A percentile compares a stretch with the other conserved stretches of the same genome.
Evolutionary conservation across 2,329 filamentous ascomycete species (phyloP).

Genomic region (Beauveria pseudobassiana): DNA sequence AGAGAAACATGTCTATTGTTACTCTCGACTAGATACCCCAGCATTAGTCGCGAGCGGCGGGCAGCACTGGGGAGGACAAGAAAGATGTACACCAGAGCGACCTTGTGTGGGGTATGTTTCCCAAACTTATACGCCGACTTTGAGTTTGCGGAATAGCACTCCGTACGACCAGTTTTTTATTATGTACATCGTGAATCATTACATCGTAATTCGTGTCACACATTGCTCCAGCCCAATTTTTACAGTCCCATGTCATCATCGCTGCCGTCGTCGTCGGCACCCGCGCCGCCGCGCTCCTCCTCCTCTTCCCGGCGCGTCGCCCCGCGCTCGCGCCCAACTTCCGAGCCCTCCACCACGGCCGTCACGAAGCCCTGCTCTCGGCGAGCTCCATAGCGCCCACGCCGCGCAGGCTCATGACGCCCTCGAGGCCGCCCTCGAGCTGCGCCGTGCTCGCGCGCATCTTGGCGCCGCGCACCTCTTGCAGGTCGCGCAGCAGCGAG

Average conservation of each 20-base stretch:
- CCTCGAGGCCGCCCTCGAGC: constrained; percentile 62
- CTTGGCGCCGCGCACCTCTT: constrained; percentile 86
- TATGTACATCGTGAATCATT: not conserved
- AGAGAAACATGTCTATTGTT: too few relatives aligned
- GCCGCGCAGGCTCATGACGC: constrained; percentile 62
- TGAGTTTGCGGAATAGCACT: not conserved
- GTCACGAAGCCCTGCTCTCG: constrained; percentile 78
- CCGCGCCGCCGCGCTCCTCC: constrained; percentile 50
- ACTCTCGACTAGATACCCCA: not conserved
- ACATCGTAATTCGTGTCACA: not conserved
- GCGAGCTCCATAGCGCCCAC: constrained; percentile 91
- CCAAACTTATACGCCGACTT: not conserved
- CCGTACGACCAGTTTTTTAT: not conserved
- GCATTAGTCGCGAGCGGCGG: not conserved
- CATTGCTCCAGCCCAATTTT: not conserved
- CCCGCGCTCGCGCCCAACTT: constrained; percentile 73
- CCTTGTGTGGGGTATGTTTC: not conserved
- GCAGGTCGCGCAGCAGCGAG: constrained; percentile 67
- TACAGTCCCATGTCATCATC: constrained; percentile 46
- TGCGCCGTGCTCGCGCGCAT: constrained; percentile 67
- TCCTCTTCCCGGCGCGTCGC: constrained; percentile 69
- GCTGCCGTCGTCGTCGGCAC: constrained; percentile 54
- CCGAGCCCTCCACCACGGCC: constrained; percentile 80
- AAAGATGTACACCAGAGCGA: too few relatives aligned
- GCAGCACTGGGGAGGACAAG: too few relatives aligned